Evolutionary conservation across 1,139 yeast genomes (phyloP), one percentile per base, ranked within the genome.

Genomic region (Pichia sp.): DNA sequence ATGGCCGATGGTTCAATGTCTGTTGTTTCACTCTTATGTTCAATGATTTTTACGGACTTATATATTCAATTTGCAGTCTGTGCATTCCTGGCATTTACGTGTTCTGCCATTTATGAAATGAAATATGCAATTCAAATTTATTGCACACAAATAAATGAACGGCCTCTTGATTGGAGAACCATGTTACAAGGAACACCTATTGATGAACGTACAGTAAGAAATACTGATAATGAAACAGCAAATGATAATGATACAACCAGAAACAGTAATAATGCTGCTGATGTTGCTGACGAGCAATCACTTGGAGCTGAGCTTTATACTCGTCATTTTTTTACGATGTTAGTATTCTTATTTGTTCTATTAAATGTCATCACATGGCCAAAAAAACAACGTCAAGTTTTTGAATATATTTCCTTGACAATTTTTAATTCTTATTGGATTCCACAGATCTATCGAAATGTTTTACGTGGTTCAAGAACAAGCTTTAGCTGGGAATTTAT

Each of bases 371-470:
- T 75, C 2, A 66, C 78, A 36, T 87, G 95, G 95, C 79, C 92
- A 36, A 70, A 71, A 33, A 66, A 65, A 11, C 67, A 78, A 42
- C 71, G 96, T 48, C 65, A 66, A 28, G 58, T 71, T 3, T 78
- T 82, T 60, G 96, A 88, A 61, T 80, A 76, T 51, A 48, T 74
- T 1, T 68, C 77, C 0, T 62, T 83, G 5, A 53, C 81, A 2
- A 49, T 73, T 1, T 61, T 83, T 34, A 86, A 81, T 62, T 86
- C 95, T 0, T 81, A 78, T 57, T 90, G 97, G 97, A 57, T 85
- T n/a, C 97, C 97, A 0, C 98, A 90, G 64, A 83, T 88, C 45
- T 78, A 81, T 53, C 73, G 96, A 58, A 87, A 88, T 61, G 81
- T 86, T 5, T 66, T 85, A 27, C 75, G 87, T 50, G 92, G 92